Conservation (phyloP, 2,329 filamentous ascomycete species). For the Hypoxylon sp. region DNA sequence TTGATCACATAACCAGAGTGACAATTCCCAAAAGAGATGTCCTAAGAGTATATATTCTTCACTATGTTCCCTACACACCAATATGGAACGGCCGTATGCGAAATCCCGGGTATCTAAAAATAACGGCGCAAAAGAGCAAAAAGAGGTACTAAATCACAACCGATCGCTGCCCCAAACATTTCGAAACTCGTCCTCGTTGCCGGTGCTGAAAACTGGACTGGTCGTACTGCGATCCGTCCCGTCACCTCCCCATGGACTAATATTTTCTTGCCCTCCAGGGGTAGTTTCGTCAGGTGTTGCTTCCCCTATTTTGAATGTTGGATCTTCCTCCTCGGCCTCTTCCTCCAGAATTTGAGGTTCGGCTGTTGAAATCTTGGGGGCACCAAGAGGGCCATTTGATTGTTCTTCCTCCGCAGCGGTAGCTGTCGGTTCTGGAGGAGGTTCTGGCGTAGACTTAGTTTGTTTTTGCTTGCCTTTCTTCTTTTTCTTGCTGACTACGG, state of each 20-base stretch:
- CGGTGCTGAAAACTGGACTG: constrained; percentile 47
- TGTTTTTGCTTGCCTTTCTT: constrained; percentile 55
- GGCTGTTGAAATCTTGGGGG: constrained; percentile 52
- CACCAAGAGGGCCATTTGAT: constrained; percentile 53
- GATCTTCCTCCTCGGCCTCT: constrained; percentile 54
- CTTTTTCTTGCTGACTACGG: constrained; percentile 49
- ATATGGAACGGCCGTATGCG: constrained; percentile 29
- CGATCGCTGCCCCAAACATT: constrained; percentile 52
- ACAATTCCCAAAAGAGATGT: background rate
- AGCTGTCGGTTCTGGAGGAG: constrained; percentile 48
- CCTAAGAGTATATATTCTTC: background rate
- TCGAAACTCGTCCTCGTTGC: constrained; percentile 50
- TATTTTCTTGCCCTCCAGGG: constrained; percentile 36
- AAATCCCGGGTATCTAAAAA: constrained; percentile 46
- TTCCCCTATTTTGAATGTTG: constrained; percentile 47
- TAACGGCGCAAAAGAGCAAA: constrained; percentile 40
- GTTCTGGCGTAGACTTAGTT: constrained; percentile 41
- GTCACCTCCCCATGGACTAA: constrained; percentile 27
- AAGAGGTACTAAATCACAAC: constrained; percentile 41
- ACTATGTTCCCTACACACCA: constrained; percentile 24
- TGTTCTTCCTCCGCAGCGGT: constrained; percentile 51
- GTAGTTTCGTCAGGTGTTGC: constrained; percentile 47
- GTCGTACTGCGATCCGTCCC: constrained; percentile 17
- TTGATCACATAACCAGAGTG: background rate
- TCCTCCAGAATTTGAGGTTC: constrained; percentile 54